phyloP scores from a whole-genome alignment of 2,329 filamentous ascomycete genomes.

The Nemania sp. region DNA sequence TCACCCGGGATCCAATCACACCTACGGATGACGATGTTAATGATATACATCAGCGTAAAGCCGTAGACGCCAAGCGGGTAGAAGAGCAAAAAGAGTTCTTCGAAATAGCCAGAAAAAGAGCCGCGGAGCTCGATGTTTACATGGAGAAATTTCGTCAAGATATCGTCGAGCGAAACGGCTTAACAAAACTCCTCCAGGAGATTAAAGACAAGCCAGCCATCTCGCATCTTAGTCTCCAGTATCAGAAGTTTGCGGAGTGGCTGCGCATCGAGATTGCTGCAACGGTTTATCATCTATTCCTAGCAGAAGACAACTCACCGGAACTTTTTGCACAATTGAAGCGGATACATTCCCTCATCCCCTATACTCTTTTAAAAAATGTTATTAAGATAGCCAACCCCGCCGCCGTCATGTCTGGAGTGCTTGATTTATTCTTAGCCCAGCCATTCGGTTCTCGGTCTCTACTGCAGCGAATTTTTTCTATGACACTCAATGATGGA shows the following conservation, averaged over 20 bases:
- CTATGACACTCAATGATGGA: conserved; percentile 86
- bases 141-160: conserved; percentile 87
- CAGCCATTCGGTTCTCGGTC: conserved; percentile 92
- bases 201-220: conserved; percentile 90
- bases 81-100: conserved; percentile 95
- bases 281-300: conserved; percentile 94
- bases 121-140: conserved; percentile 91
- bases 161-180: conserved; percentile 73
- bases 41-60: conserved; percentile 78
- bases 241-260: conserved; percentile 98
- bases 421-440: conserved; percentile 92
- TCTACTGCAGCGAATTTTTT: conserved; percentile 91
- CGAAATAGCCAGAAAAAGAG: conserved; percentile 87
- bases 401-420: conserved; percentile 93
- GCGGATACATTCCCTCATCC: conserved; percentile 90
- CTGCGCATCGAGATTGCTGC: conserved; percentile 94
- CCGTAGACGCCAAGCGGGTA: conserved; percentile 82
- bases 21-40: conserved; percentile 80
- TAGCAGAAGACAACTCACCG: conserved; percentile 96
- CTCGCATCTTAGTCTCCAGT: conserved; percentile 86
- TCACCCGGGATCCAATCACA: conserved; percentile 71
- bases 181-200: conserved; percentile 90
- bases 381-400: conserved; percentile 96
- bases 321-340: conserved; percentile 94
- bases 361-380: conserved; percentile 92